phyloP scores from a whole-genome alignment of 192 early-diverging fungal species.

The Allomyces macrogynus region DNA sequence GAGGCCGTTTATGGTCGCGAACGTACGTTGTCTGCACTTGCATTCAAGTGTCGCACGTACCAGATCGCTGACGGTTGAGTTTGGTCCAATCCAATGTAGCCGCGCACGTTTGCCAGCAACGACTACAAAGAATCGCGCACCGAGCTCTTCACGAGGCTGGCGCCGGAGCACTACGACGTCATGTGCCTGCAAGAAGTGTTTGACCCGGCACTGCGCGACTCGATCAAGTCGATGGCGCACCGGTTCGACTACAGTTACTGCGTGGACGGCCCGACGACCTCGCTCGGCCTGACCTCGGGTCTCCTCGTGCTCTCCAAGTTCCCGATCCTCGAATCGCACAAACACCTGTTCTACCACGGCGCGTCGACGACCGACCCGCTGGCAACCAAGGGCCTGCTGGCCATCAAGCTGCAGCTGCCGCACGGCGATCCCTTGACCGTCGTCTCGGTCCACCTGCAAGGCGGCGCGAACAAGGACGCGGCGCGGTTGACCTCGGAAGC shows the following conservation, averaged over 20 bases:
- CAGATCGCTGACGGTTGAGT: too few relatives aligned
- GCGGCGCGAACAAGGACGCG: background rate
- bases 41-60: too few relatives aligned
- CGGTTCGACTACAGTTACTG: background rate
- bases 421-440: background rate
- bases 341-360: background rate
- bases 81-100: background rate
- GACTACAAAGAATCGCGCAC: constrained; percentile 6
- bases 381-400: background rate
- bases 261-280: background rate
- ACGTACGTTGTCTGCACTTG: too few relatives aligned
- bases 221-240: background rate
- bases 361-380: background rate
- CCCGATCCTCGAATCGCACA: background rate
- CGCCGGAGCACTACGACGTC: constrained; percentile 5
- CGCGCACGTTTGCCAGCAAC: background rate
- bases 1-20: background rate
- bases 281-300: background rate
- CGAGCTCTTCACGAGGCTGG: constrained; percentile 3
- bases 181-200: constrained; percentile 9
- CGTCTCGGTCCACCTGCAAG: background rate
- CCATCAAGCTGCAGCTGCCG: background rate
- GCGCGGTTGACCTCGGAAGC: background rate
- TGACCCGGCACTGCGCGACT: background rate
- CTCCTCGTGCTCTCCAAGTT: background rate